These are phyloP conservation scores for Pythium rishiriense DNA, from an alignment of 352 stramenopile genomes.

Conservation along the genomic window DNA sequence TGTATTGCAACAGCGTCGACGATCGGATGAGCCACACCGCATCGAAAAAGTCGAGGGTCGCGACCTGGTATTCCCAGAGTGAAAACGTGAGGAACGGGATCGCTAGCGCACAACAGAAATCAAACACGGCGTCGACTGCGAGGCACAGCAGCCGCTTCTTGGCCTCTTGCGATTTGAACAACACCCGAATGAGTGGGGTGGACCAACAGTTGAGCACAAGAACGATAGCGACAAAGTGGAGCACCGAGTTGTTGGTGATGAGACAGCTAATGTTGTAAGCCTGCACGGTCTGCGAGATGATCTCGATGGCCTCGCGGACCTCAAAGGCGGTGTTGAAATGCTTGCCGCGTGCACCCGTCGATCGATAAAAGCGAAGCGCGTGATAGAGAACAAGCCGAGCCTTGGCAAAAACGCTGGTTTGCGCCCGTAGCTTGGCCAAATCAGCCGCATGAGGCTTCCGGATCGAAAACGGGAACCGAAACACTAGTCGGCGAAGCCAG, in stretches of 20 bases:
- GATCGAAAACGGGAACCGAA: neutral
- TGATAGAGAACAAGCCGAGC: neutral
- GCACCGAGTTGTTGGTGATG: constrained; percentile 26
- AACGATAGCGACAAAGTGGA: constrained; percentile 25
- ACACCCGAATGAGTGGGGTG: constrained; percentile 17
- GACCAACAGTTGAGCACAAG: constrained; percentile 33
- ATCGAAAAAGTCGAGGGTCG: constrained; percentile 27
- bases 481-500: constrained; percentile 16
- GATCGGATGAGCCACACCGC: constrained; percentile 28
- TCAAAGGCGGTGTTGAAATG: constrained; percentile 25
- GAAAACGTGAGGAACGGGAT: constrained; percentile 30
- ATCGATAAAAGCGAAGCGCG: constrained; percentile 9
- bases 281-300: constrained; percentile 24
- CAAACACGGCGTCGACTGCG: constrained; percentile 27
- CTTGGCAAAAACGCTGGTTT: too few relatives aligned
- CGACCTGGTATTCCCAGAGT: constrained; percentile 25
- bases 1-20: constrained; percentile 27
- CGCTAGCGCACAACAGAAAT: constrained; percentile 32
- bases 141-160: constrained; percentile 29
- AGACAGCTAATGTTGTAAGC: constrained; percentile 29
- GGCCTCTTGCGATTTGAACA: constrained; percentile 11
- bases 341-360: constrained; percentile 19
- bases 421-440: neutral
- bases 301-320: constrained; percentile 25
- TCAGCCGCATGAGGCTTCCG: neutral